Conservation (phyloP, 331 rosid species). For the Phaseolus coccineus region DNA sequence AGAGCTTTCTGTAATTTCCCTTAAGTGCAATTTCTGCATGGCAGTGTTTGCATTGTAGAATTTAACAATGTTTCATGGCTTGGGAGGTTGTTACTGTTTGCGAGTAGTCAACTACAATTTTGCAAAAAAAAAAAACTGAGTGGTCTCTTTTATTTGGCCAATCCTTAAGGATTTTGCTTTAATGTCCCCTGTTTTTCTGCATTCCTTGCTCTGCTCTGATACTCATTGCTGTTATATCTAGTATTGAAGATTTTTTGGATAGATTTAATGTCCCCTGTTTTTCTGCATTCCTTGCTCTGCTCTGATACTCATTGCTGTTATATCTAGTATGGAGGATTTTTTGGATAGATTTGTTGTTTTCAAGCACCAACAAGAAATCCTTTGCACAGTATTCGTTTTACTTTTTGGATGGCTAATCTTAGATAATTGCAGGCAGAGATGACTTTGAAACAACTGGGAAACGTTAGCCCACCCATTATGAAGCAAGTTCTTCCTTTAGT, state of each 20-base stretch:
- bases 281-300: slow-evolving; percentile 25
- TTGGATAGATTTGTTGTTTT: slow-evolving; percentile 6
- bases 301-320: slow-evolving; percentile 34
- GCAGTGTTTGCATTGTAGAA: slow-evolving; percentile 19
- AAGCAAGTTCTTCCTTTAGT: slow-evolving; percentile 97
- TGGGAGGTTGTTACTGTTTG: slow-evolving; percentile 7
- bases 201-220: slow-evolving; percentile 28
- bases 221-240: slow-evolving; percentile 1
- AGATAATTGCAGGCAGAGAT: slow-evolving; percentile 81
- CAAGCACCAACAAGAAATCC: slow-evolving; percentile 18
- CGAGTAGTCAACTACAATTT: slow-evolving; percentile 16
- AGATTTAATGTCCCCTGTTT: slow-evolving; percentile 18
- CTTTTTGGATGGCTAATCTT: slow-evolving; percentile 45
- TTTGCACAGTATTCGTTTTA: slow-evolving; percentile 23
- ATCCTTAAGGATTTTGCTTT: slow-evolving; percentile 2
- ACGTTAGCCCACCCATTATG: slow-evolving; percentile 93
- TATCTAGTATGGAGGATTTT: not conserved
- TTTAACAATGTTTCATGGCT: slow-evolving; percentile 7
- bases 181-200: slow-evolving; percentile 15
- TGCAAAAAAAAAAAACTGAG: slow-evolving; percentile 20
- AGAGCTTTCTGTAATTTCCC: slow-evolving; percentile 26
- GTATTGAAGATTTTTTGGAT: not conserved
- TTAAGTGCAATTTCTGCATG: slow-evolving; percentile 14
- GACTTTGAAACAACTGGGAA: slow-evolving; percentile 82
- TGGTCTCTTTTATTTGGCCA: slow-evolving; percentile 22